These are phyloP conservation scores for Aureobasidium sp. DNA, from an alignment of 2,329 filamentous ascomycete genomes.

Conservation along the genomic window DNA sequence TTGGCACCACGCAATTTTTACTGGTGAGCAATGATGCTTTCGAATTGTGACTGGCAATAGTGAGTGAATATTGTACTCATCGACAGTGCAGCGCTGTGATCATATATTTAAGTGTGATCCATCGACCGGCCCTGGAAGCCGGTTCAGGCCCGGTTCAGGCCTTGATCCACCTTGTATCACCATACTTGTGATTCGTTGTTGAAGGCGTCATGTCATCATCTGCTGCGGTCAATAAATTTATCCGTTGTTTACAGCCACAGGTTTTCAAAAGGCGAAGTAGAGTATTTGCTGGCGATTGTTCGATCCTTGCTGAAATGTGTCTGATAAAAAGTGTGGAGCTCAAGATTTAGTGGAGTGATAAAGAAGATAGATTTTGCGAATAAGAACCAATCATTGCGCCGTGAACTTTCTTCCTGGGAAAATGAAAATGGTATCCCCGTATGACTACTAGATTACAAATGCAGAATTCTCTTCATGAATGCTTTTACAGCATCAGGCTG, in stretches of 20 bases:
- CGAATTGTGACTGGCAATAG: not conserved
- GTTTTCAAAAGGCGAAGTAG: too few relatives aligned
- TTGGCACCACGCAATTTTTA: not conserved
- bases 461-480: constrained; percentile 3
- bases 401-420: constrained; percentile 8
- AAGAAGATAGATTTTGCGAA: constrained; percentile 14
- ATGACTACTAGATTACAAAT: constrained; percentile 16
- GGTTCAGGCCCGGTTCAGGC: constrained; percentile 6
- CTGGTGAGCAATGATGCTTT: too few relatives aligned
- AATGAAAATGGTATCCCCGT: constrained; percentile 10
- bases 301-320: too few relatives aligned
- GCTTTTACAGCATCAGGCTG: constrained; percentile 72
- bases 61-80: not conserved
- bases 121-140: not conserved
- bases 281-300: too few relatives aligned
- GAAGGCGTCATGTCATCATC: too few relatives aligned
- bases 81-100: not conserved
- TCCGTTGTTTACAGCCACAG: too few relatives aligned
- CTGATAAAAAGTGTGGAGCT: not conserved
- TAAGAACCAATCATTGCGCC: constrained; percentile 11
- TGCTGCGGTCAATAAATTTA: too few relatives aligned
- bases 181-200: too few relatives aligned
- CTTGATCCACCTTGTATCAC: not conserved
- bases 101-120: not conserved
- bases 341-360: not conserved